Conservation (phyloP, 1,139 yeast species). For the Taphrina pruni region DNA sequence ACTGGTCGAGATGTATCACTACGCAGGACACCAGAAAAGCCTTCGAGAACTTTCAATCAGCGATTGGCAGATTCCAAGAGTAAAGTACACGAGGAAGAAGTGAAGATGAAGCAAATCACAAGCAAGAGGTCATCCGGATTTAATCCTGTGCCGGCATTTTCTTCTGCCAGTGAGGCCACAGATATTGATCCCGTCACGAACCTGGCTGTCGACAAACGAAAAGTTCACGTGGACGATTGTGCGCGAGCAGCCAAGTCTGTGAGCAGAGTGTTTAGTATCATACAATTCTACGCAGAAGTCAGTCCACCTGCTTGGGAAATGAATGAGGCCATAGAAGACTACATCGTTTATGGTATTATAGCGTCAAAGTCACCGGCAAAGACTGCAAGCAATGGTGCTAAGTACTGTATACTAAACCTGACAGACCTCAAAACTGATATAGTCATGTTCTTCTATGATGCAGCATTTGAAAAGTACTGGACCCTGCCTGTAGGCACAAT, state of each 20-base stretch:
- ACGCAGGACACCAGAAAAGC: constrained; percentile 32
- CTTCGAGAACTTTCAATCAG: constrained; percentile 36
- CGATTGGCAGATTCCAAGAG: constrained; percentile 28
- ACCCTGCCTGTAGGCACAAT: constrained; percentile 76
- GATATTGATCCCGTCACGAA: constrained; percentile 8
- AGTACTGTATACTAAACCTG: constrained; percentile 66
- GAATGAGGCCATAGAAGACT: constrained; percentile 69
- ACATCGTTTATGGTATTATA: constrained; percentile 74
- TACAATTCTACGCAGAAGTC: constrained; percentile 68
- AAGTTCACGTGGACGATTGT: constrained; percentile 54
- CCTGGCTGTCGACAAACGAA: constrained; percentile 16
- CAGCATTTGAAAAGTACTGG: constrained; percentile 73
- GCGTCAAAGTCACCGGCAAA: constrained; percentile 63
- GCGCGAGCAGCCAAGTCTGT: constrained; percentile 51
- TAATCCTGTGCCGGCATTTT: constrained; percentile 28
- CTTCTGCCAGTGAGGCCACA: background rate
- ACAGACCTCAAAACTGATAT: constrained; percentile 71
- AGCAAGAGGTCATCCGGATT: constrained; percentile 17
- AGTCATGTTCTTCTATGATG: constrained; percentile 68
- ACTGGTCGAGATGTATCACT: constrained; percentile 42
- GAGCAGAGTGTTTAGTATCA: constrained; percentile 58
- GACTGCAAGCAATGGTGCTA: constrained; percentile 54
- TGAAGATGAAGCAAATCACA: constrained; percentile 7
- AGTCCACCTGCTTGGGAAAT: constrained; percentile 70
- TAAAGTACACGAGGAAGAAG: constrained; percentile 9